These are phyloP conservation scores for Falciphora oryzae DNA, from an alignment of 2,329 filamentous ascomycete genomes.

Conservation along the genomic window DNA sequence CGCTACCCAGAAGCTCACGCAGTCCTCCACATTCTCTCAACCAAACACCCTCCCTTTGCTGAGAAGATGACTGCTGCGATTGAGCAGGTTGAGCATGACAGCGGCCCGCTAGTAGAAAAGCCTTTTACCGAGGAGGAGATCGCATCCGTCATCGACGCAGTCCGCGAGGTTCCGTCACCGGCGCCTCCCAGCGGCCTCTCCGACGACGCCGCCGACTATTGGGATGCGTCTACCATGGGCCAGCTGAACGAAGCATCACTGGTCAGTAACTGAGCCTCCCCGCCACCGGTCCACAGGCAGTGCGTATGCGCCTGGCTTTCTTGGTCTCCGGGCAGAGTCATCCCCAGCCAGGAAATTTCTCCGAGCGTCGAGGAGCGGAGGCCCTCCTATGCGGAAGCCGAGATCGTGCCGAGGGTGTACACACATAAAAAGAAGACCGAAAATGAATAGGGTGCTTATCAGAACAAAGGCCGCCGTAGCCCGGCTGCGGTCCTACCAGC, in stretches of 20 bases:
- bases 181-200: not conserved
- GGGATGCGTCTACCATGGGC: slow-evolving; percentile 53
- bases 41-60: not conserved
- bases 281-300: not conserved
- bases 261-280: slow-evolving; percentile 35
- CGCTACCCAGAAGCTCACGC: not conserved
- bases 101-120: not conserved
- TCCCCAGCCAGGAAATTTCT: not conserved
- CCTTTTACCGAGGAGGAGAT: slow-evolving; percentile 6
- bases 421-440: slow-evolving; percentile 9
- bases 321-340: not conserved
- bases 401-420: not conserved
- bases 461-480: slow-evolving; percentile 49
- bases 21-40: not conserved
- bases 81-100: not conserved
- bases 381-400: not conserved
- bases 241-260: slow-evolving; percentile 47
- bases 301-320: too few relatives aligned
- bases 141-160: slow-evolving; percentile 8
- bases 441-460: slow-evolving; percentile 24
- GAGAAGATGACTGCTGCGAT: slow-evolving; percentile 3
- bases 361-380: not conserved
- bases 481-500: slow-evolving; percentile 53
- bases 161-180: slow-evolving; percentile 10
- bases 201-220: slow-evolving; percentile 43